These are phyloP conservation scores for Cryphonectria parasitica DNA, from an alignment of 2,329 filamentous ascomycete species.

Conservation along the genomic window DNA sequence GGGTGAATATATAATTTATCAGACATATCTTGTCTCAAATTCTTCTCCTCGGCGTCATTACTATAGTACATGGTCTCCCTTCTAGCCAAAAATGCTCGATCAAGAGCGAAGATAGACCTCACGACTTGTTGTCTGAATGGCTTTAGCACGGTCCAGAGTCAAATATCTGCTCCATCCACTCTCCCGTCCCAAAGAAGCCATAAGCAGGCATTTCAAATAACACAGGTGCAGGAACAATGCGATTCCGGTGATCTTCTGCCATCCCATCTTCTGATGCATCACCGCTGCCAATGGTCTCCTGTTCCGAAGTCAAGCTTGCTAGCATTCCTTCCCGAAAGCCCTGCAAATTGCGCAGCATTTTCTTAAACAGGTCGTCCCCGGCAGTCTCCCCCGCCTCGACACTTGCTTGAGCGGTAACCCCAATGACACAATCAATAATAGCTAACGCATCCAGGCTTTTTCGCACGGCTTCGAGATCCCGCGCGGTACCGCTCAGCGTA, in stretches of 20 bases:
- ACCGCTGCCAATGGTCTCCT: not conserved
- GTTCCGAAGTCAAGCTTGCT: not conserved
- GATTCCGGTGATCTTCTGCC: not conserved
- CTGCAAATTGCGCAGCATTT: not conserved
- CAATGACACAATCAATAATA: not conserved
- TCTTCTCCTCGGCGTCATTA: too few relatives aligned
- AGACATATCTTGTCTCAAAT: not conserved
- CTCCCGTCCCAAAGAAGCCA: constrained; percentile 14
- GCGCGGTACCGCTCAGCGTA: not conserved
- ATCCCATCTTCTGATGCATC: not conserved
- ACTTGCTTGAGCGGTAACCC: not conserved
- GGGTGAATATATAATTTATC: too few relatives aligned
- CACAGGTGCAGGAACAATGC: not conserved
- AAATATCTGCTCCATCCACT: constrained; percentile 6
- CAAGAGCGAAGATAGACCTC: not conserved
- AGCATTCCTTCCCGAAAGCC: not conserved
- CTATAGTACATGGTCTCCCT: too few relatives aligned
- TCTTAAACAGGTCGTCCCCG: not conserved
- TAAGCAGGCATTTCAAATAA: not conserved
- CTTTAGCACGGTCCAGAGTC: not conserved
- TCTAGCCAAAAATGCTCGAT: too few relatives aligned
- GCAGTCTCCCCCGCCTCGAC: not conserved
- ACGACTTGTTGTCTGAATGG: too few relatives aligned
- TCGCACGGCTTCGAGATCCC: not conserved
- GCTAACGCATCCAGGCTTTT: not conserved